Evolutionary conservation across 202 grass and related monocot genomes (phyloP).

Genomic region (Saccharum hybrid): DNA sequence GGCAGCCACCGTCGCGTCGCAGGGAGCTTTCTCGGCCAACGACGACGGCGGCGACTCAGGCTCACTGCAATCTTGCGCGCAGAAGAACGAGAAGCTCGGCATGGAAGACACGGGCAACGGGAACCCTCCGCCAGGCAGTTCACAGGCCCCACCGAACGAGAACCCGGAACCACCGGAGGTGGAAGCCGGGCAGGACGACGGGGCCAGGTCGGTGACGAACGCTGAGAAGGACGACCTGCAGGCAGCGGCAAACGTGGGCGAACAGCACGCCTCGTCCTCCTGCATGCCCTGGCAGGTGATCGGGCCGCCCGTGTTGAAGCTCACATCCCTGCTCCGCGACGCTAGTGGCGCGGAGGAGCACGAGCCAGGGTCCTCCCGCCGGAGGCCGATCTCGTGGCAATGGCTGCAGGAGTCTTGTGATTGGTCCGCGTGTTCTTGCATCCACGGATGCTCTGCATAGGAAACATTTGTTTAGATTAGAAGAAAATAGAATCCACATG

Average conservation of each 20-base stretch:
- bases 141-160: slow-evolving; percentile 48
- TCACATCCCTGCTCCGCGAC: slow-evolving; percentile 63
- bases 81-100: slow-evolving; percentile 86
- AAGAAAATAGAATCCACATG: slow-evolving; percentile 27
- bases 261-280: slow-evolving; percentile 59
- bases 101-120: slow-evolving; percentile 43
- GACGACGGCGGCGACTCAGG: not conserved
- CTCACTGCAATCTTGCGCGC: slow-evolving; percentile 21
- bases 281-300: slow-evolving; percentile 43
- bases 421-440: slow-evolving; percentile 63
- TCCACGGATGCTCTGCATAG: slow-evolving; percentile 83
- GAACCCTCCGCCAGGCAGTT: not conserved
- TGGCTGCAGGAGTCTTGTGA: slow-evolving; percentile 43
- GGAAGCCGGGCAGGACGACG: slow-evolving; percentile 21
- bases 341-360: slow-evolving; percentile 58
- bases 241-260: slow-evolving; percentile 39
- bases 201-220: slow-evolving; percentile 1
- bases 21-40: slow-evolving; percentile 18
- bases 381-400: slow-evolving; percentile 41
- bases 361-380: slow-evolving; percentile 45
- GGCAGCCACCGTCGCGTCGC: not conserved
- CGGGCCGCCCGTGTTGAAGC: slow-evolving; percentile 61
- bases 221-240: slow-evolving; percentile 72
- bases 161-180: slow-evolving; percentile 36
- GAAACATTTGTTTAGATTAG: slow-evolving; percentile 32